These are phyloP conservation scores for Sclerotinia subarctica DNA, from an alignment of 2,329 filamentous ascomycete species.

Conservation along the genomic window DNA sequence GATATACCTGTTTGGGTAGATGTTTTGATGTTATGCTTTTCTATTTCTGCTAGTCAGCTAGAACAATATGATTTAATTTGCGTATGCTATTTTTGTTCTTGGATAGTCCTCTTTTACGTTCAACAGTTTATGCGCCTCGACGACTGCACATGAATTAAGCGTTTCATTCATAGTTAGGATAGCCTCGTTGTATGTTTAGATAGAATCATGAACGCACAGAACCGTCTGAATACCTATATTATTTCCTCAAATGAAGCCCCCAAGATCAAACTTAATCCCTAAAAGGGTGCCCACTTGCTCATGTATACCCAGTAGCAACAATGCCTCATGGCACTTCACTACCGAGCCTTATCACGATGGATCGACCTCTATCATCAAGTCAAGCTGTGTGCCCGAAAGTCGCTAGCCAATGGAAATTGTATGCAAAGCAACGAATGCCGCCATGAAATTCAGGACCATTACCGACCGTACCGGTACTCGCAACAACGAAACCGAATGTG, in stretches of 20 bases:
- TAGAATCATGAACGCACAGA: neutral
- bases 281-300: neutral
- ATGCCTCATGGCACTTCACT: neutral
- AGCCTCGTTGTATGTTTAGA: neutral
- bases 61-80: slow-evolving; percentile 4
- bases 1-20: neutral
- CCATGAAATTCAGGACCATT: neutral
- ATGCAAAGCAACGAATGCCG: neutral
- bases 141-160: no score
- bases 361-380: neutral
- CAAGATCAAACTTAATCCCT: neutral
- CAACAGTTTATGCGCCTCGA: neutral
- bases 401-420: neutral
- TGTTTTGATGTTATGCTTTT: neutral
- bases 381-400: neutral
- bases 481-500: neutral
- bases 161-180: neutral
- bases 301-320: neutral
- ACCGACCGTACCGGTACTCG: neutral
- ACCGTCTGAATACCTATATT: neutral
- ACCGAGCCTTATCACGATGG: neutral
- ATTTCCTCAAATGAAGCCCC: neutral
- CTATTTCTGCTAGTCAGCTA: slow-evolving; percentile 8
- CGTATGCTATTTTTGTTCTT: no score
- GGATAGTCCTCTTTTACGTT: neutral